phyloP scores from a whole-genome alignment of 805 yeast species.

The Isabelozyma pseudorhagii region DNA sequence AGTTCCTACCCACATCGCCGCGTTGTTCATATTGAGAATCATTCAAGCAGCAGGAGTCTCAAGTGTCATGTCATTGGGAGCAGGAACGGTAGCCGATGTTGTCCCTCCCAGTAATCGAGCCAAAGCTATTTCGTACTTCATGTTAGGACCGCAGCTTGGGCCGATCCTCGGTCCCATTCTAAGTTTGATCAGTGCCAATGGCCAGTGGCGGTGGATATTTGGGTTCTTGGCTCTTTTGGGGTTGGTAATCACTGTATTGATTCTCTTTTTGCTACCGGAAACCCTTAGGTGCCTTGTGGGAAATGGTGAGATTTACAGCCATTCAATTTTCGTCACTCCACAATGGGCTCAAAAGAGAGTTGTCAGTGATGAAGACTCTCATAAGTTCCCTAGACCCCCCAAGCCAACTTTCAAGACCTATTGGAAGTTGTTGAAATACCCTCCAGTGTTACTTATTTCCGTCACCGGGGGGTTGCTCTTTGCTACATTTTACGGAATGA shows the following conservation, averaged over 20 bases:
- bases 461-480: conserved; percentile 49
- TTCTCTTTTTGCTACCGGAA: conserved; percentile 35
- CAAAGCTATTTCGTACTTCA: conserved; percentile 28
- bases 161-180: conserved; percentile 36
- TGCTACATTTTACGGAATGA: conserved; percentile 52
- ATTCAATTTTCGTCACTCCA: conserved; percentile 25
- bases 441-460: conserved; percentile 46
- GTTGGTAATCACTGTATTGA: conserved; percentile 15
- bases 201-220: conserved; percentile 34
- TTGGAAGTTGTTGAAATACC: conserved; percentile 32
- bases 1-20: conserved; percentile 26
- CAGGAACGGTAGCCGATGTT: conserved; percentile 34
- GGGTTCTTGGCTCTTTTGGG: conserved; percentile 30
- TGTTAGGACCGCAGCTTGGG: conserved; percentile 40
- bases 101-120: conserved; percentile 28
- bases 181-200: conserved; percentile 21
- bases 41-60: conserved; percentile 39
- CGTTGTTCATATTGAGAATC: conserved; percentile 26
- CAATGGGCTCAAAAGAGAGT: conserved; percentile 19
- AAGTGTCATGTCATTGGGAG: conserved; percentile 34
- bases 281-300: conserved; percentile 39
- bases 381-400: conserved; percentile 30
- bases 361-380: conserved; percentile 8
- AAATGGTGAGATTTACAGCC: conserved; percentile 21
- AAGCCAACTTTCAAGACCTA: conserved; percentile 39